Conservation (phyloP, 2,329 filamentous ascomycete species). For the Metarhizium anisopliae region DNA sequence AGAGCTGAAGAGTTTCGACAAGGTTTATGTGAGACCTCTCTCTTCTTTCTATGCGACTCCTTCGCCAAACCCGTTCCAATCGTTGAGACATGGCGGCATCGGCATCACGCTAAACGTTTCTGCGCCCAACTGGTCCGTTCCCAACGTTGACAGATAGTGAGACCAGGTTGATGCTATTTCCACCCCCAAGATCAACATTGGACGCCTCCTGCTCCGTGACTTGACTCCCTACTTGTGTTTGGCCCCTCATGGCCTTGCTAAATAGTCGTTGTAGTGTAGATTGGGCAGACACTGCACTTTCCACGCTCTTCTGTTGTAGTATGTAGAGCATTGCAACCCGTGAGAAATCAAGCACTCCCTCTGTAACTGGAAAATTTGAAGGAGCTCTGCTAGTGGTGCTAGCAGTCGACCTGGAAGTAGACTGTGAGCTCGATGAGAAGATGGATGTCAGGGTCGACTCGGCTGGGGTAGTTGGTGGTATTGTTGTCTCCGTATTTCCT, state of each 20-base stretch:
- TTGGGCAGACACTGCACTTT: slow-evolving; percentile 45
- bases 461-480: neutral
- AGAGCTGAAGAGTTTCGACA: neutral
- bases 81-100: neutral
- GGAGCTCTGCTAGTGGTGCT: slow-evolving; percentile 1
- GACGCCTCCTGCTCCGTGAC: slow-evolving; percentile 29
- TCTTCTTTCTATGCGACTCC: neutral
- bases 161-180: slow-evolving; percentile 42
- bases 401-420: neutral
- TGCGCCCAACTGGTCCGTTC: slow-evolving; percentile 18
- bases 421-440: neutral
- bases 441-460: neutral
- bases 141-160: slow-evolving; percentile 33
- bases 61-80: neutral
- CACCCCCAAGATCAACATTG: slow-evolving; percentile 32
- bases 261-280: slow-evolving; percentile 47
- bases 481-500: neutral
- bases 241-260: slow-evolving; percentile 11
- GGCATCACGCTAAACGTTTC: slow-evolving; percentile 11
- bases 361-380: slow-evolving; percentile 37
- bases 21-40: neutral
- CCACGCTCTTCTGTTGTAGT: slow-evolving; percentile 44
- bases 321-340: slow-evolving; percentile 54
- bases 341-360: slow-evolving; percentile 54
- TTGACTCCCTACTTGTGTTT: slow-evolving; percentile 12